A percentile compares a stretch with the other conserved stretches of the same genome.
Conservation (phyloP, 441 rosid species). For the Breynia disticha region DNA sequence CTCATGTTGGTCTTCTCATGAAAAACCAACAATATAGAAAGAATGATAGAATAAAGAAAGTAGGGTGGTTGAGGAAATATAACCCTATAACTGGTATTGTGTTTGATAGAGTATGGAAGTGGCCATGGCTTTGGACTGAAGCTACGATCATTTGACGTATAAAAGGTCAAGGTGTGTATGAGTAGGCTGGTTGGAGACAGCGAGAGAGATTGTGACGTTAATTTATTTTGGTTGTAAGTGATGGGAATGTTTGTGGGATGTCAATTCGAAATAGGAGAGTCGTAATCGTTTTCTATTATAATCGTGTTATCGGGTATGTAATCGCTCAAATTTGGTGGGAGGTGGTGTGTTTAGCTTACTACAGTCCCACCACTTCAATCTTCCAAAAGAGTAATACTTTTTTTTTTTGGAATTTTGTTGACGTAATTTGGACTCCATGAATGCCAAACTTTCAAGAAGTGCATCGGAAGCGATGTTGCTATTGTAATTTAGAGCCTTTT, state of each 20-base stretch:
- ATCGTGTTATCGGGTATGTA: conserved; percentile 8
- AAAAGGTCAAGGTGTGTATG: conserved; percentile 15
- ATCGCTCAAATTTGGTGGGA: too few relatives aligned
- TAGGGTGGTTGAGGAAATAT: conserved; percentile 4
- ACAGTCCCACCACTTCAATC: too few relatives aligned
- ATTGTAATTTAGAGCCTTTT: conserved; percentile 14
- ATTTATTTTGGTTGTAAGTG: too few relatives aligned
- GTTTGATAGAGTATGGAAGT: conserved; percentile 10
- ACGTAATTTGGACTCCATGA: conserved; percentile 27
- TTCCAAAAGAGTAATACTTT: neutral
- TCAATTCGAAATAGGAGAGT: too few relatives aligned
- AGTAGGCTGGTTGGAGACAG: conserved; percentile 27
- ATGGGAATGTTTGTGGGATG: conserved; percentile 17
- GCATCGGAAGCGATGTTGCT: conserved; percentile 24
- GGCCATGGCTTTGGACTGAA: conserved; percentile 30
- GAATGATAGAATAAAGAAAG: too few relatives aligned
- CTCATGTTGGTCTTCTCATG: conserved; percentile 45
- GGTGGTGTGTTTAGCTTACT: too few relatives aligned
- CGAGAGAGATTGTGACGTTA: neutral
- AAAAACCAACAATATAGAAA: conserved; percentile 7
- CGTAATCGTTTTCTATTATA: too few relatives aligned
- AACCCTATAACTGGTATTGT: conserved; percentile 4
- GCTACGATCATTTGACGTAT: conserved; percentile 28
- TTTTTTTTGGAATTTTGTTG: conserved; percentile 1
- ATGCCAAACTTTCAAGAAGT: conserved; percentile 20